Base-by-base conservation (phyloP, 2,329 filamentous ascomycete genomes). In the Beauveria sp. region DNA sequence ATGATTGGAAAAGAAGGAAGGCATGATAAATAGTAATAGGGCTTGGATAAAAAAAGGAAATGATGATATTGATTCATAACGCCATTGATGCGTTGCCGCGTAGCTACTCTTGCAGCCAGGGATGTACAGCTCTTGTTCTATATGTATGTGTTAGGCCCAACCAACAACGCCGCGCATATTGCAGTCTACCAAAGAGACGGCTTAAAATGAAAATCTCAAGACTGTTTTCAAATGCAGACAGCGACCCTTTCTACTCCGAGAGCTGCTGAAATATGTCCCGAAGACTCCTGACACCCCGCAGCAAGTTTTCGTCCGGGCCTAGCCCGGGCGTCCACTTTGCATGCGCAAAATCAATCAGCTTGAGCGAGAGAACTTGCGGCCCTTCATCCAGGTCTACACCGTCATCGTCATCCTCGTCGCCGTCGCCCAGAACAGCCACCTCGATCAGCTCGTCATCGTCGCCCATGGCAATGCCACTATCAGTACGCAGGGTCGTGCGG, bases 311-410 rank as follows among this genome's bases (percentile, higher is more conserved):
- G 72, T 99, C 95, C 0, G 89, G 88, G 0, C 93, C 93, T 68
- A 88, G 76, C 1, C 91, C 91, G 0, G 90, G 89, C 1, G 86
- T 88, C 87, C 89, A 98, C 55, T 80, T 77, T 12, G 95, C 95
- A 74, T 99, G 95, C 1, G 95, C 95, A 80, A 99, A 99, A 73
- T 99, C 95, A 67, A 99, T 99, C 65, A 99, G 81, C 71, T 93
- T 95, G 55, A 97, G 80, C 14, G 86, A 83, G 69, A 88, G 91
- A 49, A 96, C 84, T 67, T 87, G 87, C 0, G 88, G 88, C 12
- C 78, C 63, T 18, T 66, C 64, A 30, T 66, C 73, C 70, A 63
- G 76, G 70, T 57, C 82, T 78, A 77, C 73, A 1, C 73, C 71
- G 0, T 75, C 74, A 45, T 73, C 72, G 14, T 84, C 80, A 2